These are phyloP conservation scores for Penicillium robsamsonii DNA, from an alignment of 495 filamentous ascomycete genomes.

Conservation along the genomic window DNA sequence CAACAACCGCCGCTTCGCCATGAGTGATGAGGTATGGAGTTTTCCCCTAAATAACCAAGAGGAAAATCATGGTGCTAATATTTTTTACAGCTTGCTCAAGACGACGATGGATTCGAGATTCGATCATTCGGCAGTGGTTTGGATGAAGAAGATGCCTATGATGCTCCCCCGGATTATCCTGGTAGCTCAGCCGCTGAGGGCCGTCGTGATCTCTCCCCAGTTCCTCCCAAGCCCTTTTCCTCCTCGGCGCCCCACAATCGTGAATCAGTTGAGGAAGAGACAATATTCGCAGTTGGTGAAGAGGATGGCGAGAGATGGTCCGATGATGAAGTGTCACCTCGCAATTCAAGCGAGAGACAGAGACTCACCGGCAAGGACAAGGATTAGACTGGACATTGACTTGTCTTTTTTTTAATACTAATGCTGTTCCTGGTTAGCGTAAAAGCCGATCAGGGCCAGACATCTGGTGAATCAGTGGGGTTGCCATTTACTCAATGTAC, in stretches of 20 bases:
- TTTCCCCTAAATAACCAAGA: neutral
- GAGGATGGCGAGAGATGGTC: conserved; percentile 71
- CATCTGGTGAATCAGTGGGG: conserved; percentile 1
- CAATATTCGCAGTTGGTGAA: conserved; percentile 90
- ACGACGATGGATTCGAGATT: conserved; percentile 98
- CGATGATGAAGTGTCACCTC: conserved; percentile 58
- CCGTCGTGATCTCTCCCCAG: conserved; percentile 46
- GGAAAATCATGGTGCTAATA: conserved; percentile 26
- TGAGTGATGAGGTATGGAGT: conserved; percentile 83
- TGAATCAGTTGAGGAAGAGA: conserved; percentile 84
- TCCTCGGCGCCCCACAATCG: conserved; percentile 48
- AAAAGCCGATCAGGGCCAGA: conserved; percentile 1
- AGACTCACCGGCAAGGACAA: conserved; percentile 57
- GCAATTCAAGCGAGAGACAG: conserved; percentile 55
- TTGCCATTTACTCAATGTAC: neutral
- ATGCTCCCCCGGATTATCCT: conserved; percentile 39
- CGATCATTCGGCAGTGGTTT: conserved; percentile 82
- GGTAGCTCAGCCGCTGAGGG: conserved; percentile 28
- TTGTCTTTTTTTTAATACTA: neutral
- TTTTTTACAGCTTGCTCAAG: conserved; percentile 73
- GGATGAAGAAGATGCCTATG: conserved; percentile 61
- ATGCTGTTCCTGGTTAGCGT: neutral
- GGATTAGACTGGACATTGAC: conserved; percentile 2
- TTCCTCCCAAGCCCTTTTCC: conserved; percentile 52
- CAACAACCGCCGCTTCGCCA: conserved; percentile 96